A percentile compares a stretch with the other conserved stretches of the same genome.
phyloP scores from a whole-genome alignment of 345 rosid genomes.

The Lagerstroemia speciosa region DNA sequence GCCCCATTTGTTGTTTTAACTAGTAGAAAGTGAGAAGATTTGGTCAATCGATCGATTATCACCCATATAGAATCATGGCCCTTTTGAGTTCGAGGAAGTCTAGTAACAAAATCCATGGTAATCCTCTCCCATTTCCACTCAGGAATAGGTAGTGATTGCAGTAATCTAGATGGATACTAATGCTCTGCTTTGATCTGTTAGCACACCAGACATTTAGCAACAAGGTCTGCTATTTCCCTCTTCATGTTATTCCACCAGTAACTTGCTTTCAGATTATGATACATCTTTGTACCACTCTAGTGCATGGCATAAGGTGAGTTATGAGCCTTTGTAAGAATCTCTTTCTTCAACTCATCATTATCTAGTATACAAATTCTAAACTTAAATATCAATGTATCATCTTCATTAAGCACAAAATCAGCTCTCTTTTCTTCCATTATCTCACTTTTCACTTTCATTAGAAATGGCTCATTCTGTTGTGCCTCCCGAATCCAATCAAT shows the following conservation, averaged over 20 bases:
- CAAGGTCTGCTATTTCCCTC: neutral
- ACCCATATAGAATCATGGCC: neutral
- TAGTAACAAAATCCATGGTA: no score
- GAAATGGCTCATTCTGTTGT: neutral
- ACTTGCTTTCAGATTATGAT: neutral
- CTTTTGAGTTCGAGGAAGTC: neutral
- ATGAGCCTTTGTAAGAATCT: no score
- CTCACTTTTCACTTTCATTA: neutral
- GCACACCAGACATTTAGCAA: neutral
- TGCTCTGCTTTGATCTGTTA: neutral
- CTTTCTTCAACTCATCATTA: neutral
- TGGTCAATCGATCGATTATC: conserved; percentile 3
- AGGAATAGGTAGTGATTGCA: neutral
- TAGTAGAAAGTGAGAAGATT: neutral
- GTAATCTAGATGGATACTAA: no score
- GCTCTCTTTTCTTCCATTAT: neutral
- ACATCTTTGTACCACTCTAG: conserved; percentile 1
- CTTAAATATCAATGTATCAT: neutral
- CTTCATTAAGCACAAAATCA: neutral
- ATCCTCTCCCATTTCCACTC: neutral
- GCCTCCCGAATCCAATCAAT: no score
- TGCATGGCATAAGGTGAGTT: neutral
- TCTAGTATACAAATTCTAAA: neutral
- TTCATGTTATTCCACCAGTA: neutral
- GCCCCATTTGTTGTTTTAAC: no score